Conservation (phyloP, 768 basidiomycete species). For the Goffeauzyma gilvescens region DNA sequence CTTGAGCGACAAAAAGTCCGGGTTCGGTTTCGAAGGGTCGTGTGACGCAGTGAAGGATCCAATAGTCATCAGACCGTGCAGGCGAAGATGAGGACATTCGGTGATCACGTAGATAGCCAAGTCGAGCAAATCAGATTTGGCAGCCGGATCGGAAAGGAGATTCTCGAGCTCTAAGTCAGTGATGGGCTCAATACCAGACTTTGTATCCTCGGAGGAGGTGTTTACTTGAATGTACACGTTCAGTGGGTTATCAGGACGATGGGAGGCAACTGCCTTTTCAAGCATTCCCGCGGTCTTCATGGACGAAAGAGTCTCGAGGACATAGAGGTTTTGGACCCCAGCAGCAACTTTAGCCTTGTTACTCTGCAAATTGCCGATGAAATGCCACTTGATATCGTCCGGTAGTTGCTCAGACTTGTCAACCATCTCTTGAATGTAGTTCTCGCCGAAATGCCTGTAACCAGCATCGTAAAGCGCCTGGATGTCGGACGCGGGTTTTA, state of each 20-base stretch:
- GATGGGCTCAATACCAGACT: constrained; percentile 64
- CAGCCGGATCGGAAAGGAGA: constrained; percentile 23
- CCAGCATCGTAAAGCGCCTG: constrained; percentile 60
- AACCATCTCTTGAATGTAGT: constrained; percentile 82
- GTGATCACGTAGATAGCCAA: constrained; percentile 54
- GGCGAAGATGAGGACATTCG: constrained; percentile 51
- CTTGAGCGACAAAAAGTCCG: constrained; percentile 57
- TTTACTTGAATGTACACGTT: constrained; percentile 83
- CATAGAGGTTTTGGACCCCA: constrained; percentile 64
- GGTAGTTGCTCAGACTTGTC: constrained; percentile 84
- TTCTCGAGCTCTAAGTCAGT: constrained; percentile 4
- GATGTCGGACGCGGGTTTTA: constrained; percentile 75
- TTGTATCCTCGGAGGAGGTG: constrained; percentile 77
- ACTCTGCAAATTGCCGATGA: constrained; percentile 79
- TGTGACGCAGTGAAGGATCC: constrained; percentile 62
- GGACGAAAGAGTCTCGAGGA: constrained; percentile 71
- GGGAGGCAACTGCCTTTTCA: constrained; percentile 39
- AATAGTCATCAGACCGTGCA: constrained; percentile 92
- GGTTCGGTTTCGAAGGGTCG: constrained; percentile 38
- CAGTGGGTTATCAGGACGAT: constrained; percentile 40
- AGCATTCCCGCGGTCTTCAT: constrained; percentile 60
- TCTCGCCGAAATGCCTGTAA: constrained; percentile 88
- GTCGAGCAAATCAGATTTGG: constrained; percentile 40
- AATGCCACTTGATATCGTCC: constrained; percentile 79
- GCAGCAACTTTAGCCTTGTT: constrained; percentile 85